phyloP scores from a whole-genome alignment of 2,329 filamentous ascomycete genomes.

The Diaporthe aspalathi region DNA sequence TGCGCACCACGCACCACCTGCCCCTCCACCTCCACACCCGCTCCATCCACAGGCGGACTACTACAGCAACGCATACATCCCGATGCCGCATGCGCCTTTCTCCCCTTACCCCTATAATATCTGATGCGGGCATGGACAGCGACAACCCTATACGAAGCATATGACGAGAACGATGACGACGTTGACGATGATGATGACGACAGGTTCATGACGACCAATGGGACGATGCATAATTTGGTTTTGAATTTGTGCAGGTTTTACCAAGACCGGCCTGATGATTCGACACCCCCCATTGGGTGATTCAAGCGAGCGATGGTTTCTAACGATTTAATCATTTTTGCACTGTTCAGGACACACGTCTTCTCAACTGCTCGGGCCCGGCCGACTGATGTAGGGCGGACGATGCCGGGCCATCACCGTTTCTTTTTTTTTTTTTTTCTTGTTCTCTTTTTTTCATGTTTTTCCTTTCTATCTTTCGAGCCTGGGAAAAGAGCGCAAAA shows the following conservation, averaged over 20 bases:
- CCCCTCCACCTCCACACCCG: neutral
- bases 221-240: constrained; percentile 12
- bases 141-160: constrained; percentile 24
- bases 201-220: constrained; percentile 5
- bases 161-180: constrained; percentile 34
- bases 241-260: neutral
- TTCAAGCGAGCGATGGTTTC: constrained; percentile 23
- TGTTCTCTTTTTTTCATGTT: neutral
- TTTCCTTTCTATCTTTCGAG: neutral
- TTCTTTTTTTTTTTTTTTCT: neutral
- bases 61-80: constrained; percentile 1
- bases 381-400: constrained; percentile 1
- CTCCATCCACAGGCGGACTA: constrained; percentile 28
- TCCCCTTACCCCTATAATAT: constrained; percentile 36
- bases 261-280: neutral
- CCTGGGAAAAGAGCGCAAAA: constrained; percentile 24
- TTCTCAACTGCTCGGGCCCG: neutral
- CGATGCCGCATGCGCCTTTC: constrained; percentile 38
- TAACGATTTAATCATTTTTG: constrained; percentile 6
- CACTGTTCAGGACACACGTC: constrained; percentile 10
- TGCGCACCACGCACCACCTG: constrained; percentile 13
- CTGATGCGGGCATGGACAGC: neutral
- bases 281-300: neutral
- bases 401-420: neutral
- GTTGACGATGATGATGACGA: constrained; percentile 28